phyloP scores from a whole-genome alignment of 306 rosid species.

The Datisca glomerata region DNA sequence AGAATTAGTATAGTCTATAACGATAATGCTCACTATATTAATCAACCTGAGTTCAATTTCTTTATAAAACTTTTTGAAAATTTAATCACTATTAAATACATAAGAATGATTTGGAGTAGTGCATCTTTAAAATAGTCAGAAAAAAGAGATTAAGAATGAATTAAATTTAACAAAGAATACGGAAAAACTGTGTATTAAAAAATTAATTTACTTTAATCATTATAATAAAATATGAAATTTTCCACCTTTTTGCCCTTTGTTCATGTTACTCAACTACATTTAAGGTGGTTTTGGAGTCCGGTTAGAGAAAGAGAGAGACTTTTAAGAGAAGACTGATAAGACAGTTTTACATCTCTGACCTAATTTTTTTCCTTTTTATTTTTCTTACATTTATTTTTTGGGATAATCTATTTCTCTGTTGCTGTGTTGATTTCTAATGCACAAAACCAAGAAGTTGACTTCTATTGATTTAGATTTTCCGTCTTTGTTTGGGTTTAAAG shows the following conservation, averaged over 20 bases:
- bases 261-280: conserved; percentile 9
- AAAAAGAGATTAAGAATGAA: too few relatives aligned
- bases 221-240: too few relatives aligned
- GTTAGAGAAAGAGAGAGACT: conserved; percentile 5
- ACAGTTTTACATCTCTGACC: conserved; percentile 4
- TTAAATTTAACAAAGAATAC: too few relatives aligned
- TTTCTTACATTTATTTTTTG: background rate
- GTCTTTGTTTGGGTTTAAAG: conserved; percentile 1
- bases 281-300: conserved; percentile 15
- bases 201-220: too few relatives aligned
- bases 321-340: conserved; percentile 4
- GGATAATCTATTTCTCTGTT: background rate
- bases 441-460: conserved; percentile 7
- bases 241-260: background rate
- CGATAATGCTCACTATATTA: too few relatives aligned
- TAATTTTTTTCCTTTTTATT: background rate
- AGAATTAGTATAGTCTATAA: too few relatives aligned
- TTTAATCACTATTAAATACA: too few relatives aligned
- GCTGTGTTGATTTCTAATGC: background rate
- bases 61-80: too few relatives aligned
- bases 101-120: too few relatives aligned
- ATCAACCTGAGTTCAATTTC: too few relatives aligned
- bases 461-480: background rate
- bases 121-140: too few relatives aligned
- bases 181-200: background rate